These are phyloP conservation scores for Globisporangium cystogenes DNA, from an alignment of 352 stramenopile species.

Conservation along the genomic window DNA sequence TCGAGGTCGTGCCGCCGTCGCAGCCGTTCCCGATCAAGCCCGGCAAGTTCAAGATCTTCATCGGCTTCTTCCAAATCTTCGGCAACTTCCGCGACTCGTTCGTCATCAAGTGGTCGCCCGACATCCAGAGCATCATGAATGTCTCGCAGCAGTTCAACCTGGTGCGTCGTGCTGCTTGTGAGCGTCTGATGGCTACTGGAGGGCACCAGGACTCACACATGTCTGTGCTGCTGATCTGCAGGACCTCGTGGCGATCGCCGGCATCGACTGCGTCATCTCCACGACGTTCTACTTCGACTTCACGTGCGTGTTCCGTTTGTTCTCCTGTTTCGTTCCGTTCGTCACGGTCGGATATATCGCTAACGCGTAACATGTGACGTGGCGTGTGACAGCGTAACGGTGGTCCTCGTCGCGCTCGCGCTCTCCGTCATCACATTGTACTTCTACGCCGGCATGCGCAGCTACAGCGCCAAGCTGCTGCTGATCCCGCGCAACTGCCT, in stretches of 20 bases:
- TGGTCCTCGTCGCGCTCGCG: conserved; percentile 36
- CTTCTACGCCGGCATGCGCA: conserved; percentile 60
- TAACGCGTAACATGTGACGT: not conserved
- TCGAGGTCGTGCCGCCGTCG: conserved; percentile 37
- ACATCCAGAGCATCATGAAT: conserved; percentile 56
- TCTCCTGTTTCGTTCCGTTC: too few relatives aligned
- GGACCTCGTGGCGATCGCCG: conserved; percentile 66
- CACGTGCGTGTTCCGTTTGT: conserved; percentile 25
- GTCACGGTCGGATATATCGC: too few relatives aligned
- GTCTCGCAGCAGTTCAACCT: conserved; percentile 71
- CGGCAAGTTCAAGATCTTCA: conserved; percentile 75
- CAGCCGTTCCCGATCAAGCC: conserved; percentile 50
- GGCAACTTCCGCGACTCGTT: conserved; percentile 69
- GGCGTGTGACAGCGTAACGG: conserved; percentile 33
- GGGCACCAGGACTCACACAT: too few relatives aligned
- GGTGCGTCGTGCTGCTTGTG: conserved; percentile 18
- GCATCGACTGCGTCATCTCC: conserved; percentile 68
- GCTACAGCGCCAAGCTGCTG: conserved; percentile 52
- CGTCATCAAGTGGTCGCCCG: conserved; percentile 53
- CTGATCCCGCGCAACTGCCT: conserved; percentile 73
- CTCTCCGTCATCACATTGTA: conserved; percentile 50
- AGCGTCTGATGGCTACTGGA: too few relatives aligned
- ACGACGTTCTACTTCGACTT: conserved; percentile 79
- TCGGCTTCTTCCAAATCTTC: conserved; percentile 83
- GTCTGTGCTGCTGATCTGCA: conserved; percentile 8